A percentile compares a stretch with the other conserved stretches of the same genome.
Evolutionary conservation across 1,284 basidiomycete genomes (phyloP).

Genomic region (Trichosporon sp.): DNA sequence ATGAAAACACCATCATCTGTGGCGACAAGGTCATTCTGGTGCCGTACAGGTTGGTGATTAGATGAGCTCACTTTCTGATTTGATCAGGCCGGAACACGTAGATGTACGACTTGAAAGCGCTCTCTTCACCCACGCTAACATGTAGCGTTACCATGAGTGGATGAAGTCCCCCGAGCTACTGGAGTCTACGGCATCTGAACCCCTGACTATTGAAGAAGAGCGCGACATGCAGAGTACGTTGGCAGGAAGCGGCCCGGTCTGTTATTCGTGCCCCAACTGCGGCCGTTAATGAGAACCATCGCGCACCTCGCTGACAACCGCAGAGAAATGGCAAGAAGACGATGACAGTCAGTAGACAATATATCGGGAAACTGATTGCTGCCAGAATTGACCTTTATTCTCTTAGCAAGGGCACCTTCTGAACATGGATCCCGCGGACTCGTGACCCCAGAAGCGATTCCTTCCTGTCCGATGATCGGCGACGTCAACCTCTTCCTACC

Average conservation of each 20-base stretch:
- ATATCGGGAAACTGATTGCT: not conserved
- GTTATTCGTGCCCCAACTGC: no score
- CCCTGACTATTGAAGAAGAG: conserved; percentile 75
- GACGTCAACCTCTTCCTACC: conserved; percentile 28
- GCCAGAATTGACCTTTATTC: conserved; percentile 83
- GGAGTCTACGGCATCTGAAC: conserved; percentile 79
- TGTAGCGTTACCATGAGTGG: conserved; percentile 85
- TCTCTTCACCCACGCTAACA: not conserved
- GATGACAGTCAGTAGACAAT: conserved; percentile 66
- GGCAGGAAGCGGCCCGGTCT: not conserved
- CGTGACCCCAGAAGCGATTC: conserved; percentile 31
- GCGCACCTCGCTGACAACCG: conserved; percentile 7
- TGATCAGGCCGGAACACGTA: conserved; percentile 58
- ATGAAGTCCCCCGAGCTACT: conserved; percentile 75
- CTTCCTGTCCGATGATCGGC: conserved; percentile 17
- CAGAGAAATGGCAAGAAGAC: conserved; percentile 80
- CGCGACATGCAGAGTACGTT: conserved; percentile 85
- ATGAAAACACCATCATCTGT: conserved; percentile 61
- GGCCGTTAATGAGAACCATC: not conserved
- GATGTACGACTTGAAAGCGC: conserved; percentile 46
- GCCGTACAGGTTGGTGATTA: conserved; percentile 59
- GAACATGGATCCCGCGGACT: conserved; percentile 12
- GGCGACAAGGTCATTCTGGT: conserved; percentile 64
- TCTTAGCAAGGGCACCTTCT: conserved; percentile 57
- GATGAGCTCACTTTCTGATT: conserved; percentile 4